Base-by-base conservation (phyloP, 768 basidiomycete species). In the Leucocoprinus sp. region DNA sequence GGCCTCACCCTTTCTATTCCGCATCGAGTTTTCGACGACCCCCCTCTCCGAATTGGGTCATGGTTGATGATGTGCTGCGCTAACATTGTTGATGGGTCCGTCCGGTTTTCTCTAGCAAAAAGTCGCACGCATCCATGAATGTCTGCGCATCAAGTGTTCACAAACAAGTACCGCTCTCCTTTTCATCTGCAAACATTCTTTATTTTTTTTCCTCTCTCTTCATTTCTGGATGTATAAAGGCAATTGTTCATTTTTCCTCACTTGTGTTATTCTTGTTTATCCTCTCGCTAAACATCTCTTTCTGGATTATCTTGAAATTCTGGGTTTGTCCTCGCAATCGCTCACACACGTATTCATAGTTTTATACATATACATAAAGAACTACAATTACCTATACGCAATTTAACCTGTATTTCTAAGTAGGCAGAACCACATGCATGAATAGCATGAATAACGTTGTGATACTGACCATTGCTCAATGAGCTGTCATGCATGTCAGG, bases 371-470 rank as follows among this genome's bases (percentile, higher is more conserved):
- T 28, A 26, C 39, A 41, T 14, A 41, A 41, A 15, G 28, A 14
- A 9, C 31, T 31, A 3, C 31, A 8, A 31, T 12, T 31, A 31
- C 31, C 39, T 37, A 37, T 26, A 37, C 33, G 27, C 35, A 24
- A 24, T 28, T 27, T 28, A 26, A 37, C 18, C 26, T 45, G 44
- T 45, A 45, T 45, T 44, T 45, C 44, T 45, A 45, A 14, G 27
- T 28, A 38, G 28, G n/a, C n/a, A n/a, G n/a, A n/a, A 45, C 34
- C 19, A 22, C 43, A 38, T 21, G n/a, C 37, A 26, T 37, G 18
- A 27, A 18, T 45, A 33, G 26, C 27, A 17, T 37, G 9, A 41
- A 23, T 41, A 41, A n/a, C 24, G 17, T 14, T 41, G 17, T 41
- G 17, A 41, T 22, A 14, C n/a, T n/a, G n/a, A n/a, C n/a, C n/a